Evolutionary conservation across 2,329 filamentous ascomycete species (phyloP).

Genomic region (Periconia digitata): DNA sequence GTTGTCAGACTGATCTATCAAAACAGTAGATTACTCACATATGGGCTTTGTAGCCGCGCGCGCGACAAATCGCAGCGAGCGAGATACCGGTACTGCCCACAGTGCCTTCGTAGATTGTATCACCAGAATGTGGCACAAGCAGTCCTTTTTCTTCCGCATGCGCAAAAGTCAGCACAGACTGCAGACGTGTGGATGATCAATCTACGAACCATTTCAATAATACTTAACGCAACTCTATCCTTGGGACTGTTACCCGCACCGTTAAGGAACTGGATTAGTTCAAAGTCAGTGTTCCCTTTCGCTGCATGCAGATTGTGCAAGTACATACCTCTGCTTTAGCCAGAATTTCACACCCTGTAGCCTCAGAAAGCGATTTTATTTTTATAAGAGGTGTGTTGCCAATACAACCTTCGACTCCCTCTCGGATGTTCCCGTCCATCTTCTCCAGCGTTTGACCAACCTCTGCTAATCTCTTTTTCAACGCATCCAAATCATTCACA

Average conservation of each 20-base stretch:
- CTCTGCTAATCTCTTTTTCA: constrained; percentile 27
- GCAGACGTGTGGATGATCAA: neutral
- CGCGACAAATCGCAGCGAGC: constrained; percentile 82
- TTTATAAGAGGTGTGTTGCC: constrained; percentile 88
- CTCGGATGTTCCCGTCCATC: constrained; percentile 54
- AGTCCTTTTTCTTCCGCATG: constrained; percentile 77
- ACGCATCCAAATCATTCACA: constrained; percentile 22
- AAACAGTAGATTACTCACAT: constrained; percentile 58
- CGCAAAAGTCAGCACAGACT: constrained; percentile 8
- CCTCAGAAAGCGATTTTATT: constrained; percentile 81
- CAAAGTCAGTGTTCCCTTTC: too few relatives aligned
- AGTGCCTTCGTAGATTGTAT: constrained; percentile 96
- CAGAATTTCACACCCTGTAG: constrained; percentile 84
- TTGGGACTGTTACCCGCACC: constrained; percentile 93
- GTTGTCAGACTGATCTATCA: constrained; percentile 10
- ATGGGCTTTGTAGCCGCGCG: constrained; percentile 86
- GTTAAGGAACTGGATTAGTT: constrained; percentile 71
- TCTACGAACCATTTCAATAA: constrained; percentile 66
- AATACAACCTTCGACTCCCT: constrained; percentile 88
- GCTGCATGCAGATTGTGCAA: too few relatives aligned
- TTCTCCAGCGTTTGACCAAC: constrained; percentile 16
- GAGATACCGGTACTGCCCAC: constrained; percentile 97
- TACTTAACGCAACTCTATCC: constrained; percentile 87
- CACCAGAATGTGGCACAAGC: constrained; percentile 76
- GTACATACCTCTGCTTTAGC: constrained; percentile 78